These are phyloP conservation scores for Fusarium incarnatum DNA, from an alignment of 2,329 filamentous ascomycete genomes.

Conservation along the genomic window DNA sequence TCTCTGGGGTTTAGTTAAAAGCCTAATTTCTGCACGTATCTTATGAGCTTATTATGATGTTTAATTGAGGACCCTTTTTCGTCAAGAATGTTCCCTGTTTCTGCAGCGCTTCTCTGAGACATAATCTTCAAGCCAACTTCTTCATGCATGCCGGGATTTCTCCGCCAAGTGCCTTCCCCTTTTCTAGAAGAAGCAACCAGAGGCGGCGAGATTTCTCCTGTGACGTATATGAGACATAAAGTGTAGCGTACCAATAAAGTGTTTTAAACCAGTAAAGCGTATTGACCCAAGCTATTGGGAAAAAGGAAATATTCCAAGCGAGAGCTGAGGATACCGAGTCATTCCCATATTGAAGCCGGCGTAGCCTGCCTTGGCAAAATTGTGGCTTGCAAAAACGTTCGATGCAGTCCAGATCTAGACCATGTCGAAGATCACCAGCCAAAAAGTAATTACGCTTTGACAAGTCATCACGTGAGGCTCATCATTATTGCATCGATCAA, in stretches of 20 bases:
- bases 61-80: not conserved
- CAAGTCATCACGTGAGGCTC: not conserved
- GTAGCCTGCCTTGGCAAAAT: not conserved
- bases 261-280: not conserved
- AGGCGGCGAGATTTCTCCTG: accelerated
- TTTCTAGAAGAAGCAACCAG: not conserved
- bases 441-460: not conserved
- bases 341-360: not conserved
- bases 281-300: not conserved
- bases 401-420: not conserved
- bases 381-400: not conserved
- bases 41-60: not conserved
- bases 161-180: too few species aligned
- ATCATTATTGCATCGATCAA: not conserved
- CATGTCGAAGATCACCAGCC: not conserved
- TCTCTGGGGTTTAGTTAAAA: not conserved
- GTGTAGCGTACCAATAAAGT: not conserved
- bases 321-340: not conserved
- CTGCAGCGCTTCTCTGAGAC: not conserved
- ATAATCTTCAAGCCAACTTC: not conserved
- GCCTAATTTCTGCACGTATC: not conserved
- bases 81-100: not conserved
- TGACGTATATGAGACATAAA: not conserved
- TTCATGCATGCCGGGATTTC: not conserved
- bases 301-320: not conserved